phyloP scores from a whole-genome alignment of 1,139 yeast species.

The Blastobotrys raffinosifermentans region DNA sequence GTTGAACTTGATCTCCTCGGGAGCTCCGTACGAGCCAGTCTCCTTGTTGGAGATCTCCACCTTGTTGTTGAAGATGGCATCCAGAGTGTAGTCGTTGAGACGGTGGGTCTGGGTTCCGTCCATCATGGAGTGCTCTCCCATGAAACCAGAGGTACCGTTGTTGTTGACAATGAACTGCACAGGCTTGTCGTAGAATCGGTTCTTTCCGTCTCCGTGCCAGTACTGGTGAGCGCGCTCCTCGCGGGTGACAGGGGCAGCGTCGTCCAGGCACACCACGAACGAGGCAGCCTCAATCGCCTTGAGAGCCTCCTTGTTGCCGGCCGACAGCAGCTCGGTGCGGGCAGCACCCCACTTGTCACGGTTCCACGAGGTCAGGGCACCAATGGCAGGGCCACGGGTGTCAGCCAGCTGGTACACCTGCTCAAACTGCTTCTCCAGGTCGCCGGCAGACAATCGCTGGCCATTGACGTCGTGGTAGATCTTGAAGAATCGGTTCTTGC shows the following conservation, averaged over 20 bases:
- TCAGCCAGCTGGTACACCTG: constrained; percentile 45
- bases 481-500: constrained; percentile 78
- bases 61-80: constrained; percentile 46
- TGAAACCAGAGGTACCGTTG: constrained; percentile 85
- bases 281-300: constrained; percentile 72
- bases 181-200: constrained; percentile 91
- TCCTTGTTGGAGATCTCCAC: constrained; percentile 33
- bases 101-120: constrained; percentile 96
- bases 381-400: constrained; percentile 54
- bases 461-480: constrained; percentile 54
- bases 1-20: constrained; percentile 40
- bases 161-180: constrained; percentile 75
- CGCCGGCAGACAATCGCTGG: constrained; percentile 49
- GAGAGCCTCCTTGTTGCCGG: constrained; percentile 47
- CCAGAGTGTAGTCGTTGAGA: constrained; percentile 70
- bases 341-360: constrained; percentile 75
- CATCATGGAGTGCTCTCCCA: constrained; percentile 97
- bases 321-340: constrained; percentile 51
- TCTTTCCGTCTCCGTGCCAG: constrained; percentile 94
- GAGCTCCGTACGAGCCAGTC: constrained; percentile 29
- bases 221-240: constrained; percentile 81
- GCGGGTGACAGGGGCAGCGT: constrained; percentile 63
- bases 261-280: constrained; percentile 76
- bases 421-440: constrained; percentile 61
- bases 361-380: constrained; percentile 76